Conservation (phyloP, 2,329 filamentous ascomycete species). For the Pseudogymnoascus sp. region DNA sequence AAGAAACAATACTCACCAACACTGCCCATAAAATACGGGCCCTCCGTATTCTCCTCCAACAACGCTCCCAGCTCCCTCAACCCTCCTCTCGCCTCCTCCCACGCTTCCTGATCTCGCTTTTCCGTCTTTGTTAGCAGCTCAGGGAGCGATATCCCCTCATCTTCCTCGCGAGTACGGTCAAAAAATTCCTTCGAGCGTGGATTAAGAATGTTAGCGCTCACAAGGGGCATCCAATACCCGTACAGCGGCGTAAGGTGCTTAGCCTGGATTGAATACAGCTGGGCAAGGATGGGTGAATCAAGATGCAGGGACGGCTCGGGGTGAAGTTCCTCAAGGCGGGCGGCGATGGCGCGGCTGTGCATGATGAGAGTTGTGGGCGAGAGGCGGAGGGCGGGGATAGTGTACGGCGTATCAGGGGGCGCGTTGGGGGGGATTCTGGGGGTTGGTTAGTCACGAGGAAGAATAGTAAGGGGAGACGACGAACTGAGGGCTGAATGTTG, state of each 20-base stretch:
- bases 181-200: slow-evolving; percentile 47
- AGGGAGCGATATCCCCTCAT: slow-evolving; percentile 44
- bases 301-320: slow-evolving; percentile 51
- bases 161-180: slow-evolving; percentile 39
- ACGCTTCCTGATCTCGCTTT: slow-evolving; percentile 42
- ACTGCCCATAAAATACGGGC: slow-evolving; percentile 53
- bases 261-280: slow-evolving; percentile 35
- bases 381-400: slow-evolving; percentile 46
- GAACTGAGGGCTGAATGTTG: slow-evolving; percentile 46
- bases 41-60: slow-evolving; percentile 38
- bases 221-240: slow-evolving; percentile 37
- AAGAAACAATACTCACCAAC: slow-evolving; percentile 25
- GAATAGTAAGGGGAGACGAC: slow-evolving; percentile 25
- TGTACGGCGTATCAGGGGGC: slow-evolving; percentile 36
- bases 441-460: slow-evolving; percentile 2
- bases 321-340: slow-evolving; percentile 47
- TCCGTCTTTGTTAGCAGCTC: slow-evolving; percentile 35
- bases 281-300: slow-evolving; percentile 41
- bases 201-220: slow-evolving; percentile 45
- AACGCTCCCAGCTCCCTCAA: slow-evolving; percentile 34
- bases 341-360: slow-evolving; percentile 54
- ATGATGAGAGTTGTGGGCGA: slow-evolving; percentile 51
- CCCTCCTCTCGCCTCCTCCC: slow-evolving; percentile 37
- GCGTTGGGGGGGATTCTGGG: slow-evolving; percentile 38
- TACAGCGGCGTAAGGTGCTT: slow-evolving; percentile 29